phyloP scores from a whole-genome alignment of 2,329 filamentous ascomycete species.

The Teratosphaeria gauchensis region DNA sequence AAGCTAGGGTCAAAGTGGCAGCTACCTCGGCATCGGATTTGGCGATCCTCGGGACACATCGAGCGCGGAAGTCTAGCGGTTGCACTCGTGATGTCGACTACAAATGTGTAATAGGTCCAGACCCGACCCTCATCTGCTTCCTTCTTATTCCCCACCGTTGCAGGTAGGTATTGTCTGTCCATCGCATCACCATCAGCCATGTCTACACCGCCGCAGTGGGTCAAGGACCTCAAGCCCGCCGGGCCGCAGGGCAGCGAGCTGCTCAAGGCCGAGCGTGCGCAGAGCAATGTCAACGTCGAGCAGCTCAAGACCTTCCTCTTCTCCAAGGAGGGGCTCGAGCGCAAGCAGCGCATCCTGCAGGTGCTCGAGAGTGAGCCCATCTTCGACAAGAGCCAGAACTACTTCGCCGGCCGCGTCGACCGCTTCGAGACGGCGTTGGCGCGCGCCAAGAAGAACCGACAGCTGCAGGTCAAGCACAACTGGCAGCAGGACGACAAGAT shows the following conservation, averaged over 20 bases:
- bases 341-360: constrained; percentile 50
- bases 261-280: constrained; percentile 56
- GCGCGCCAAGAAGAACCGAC: constrained; percentile 59
- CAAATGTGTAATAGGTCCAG: background rate
- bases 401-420: constrained; percentile 60
- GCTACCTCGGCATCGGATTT: background rate
- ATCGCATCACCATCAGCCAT: background rate
- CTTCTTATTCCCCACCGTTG: background rate
- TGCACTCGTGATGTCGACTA: background rate
- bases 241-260: constrained; percentile 61
- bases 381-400: constrained; percentile 71
- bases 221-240: constrained; percentile 56
- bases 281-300: constrained; percentile 57
- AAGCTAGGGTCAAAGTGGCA: too few species aligned
- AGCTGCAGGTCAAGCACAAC: constrained; percentile 55
- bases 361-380: constrained; percentile 59
- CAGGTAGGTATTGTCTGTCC: background rate
- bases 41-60: background rate
- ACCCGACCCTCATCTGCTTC: background rate
- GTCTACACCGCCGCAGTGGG: constrained; percentile 48
- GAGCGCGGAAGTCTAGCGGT: background rate
- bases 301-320: constrained; percentile 60
- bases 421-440: constrained; percentile 61
- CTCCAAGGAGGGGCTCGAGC: constrained; percentile 53
- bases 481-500: constrained; percentile 58